phyloP scores from a whole-genome alignment of 257 asterid genomes.

The Jasminum sambac region DNA sequence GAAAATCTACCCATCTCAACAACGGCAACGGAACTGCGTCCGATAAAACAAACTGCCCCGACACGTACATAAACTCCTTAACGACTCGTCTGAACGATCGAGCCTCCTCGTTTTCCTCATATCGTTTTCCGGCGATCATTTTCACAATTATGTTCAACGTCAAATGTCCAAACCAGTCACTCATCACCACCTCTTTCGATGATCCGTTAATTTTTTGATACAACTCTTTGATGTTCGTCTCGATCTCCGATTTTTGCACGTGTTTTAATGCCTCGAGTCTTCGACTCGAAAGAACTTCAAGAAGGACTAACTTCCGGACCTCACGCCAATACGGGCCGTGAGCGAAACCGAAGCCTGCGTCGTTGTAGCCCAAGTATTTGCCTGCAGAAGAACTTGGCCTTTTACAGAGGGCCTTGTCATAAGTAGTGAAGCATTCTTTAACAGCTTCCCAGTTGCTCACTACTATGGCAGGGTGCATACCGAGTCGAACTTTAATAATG shows the following conservation, averaged over 20 bases:
- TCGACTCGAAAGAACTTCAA: slow-evolving; percentile 45
- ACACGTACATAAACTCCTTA: slow-evolving; percentile 37
- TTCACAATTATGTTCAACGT: slow-evolving; percentile 36
- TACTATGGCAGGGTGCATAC: slow-evolving; percentile 33
- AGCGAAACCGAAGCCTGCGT: slow-evolving; percentile 44
- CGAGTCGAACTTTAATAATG: slow-evolving; percentile 37
- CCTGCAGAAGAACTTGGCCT: slow-evolving; percentile 43
- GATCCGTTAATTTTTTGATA: not conserved
- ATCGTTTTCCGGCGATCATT: slow-evolving; percentile 48
- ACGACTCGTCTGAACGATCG: slow-evolving; percentile 24
- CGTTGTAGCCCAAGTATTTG: slow-evolving; percentile 41
- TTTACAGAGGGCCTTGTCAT: slow-evolving; percentile 39
- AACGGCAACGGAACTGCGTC: slow-evolving; percentile 41
- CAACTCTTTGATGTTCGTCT: slow-evolving; percentile 9
- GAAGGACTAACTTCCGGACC: slow-evolving; percentile 43
- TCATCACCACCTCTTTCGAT: slow-evolving; percentile 34
- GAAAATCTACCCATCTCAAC: slow-evolving; percentile 47
- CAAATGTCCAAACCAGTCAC: slow-evolving; percentile 40
- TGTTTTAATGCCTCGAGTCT: slow-evolving; percentile 44
- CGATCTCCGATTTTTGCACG: slow-evolving; percentile 34
- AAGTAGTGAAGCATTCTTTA: slow-evolving; percentile 52
- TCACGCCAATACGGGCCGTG: slow-evolving; percentile 56
- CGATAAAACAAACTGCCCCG: slow-evolving; percentile 34
- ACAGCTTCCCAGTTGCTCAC: slow-evolving; percentile 56
- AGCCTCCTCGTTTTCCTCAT: slow-evolving; percentile 20